A percentile compares a stretch with the other conserved stretches of the same genome.
These are phyloP conservation scores for Graphilbum ipis-grandicollis DNA, from an alignment of 2,329 filamentous ascomycete species.

Conservation along the genomic window DNA sequence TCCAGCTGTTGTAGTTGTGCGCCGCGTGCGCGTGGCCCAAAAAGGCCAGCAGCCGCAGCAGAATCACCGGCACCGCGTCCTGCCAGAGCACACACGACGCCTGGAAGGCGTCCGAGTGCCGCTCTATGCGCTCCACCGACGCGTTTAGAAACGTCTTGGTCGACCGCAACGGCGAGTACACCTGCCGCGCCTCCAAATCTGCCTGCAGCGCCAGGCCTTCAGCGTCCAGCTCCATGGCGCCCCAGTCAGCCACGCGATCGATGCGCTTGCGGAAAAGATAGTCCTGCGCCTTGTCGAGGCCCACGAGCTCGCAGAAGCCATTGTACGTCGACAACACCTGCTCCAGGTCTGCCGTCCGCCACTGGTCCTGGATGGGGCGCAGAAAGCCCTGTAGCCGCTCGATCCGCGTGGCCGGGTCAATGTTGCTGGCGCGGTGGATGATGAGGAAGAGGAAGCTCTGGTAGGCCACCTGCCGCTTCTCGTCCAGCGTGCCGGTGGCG, in stretches of 20 bases:
- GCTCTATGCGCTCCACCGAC: constrained; percentile 76
- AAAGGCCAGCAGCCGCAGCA: constrained; percentile 75
- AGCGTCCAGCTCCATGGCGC: constrained; percentile 54
- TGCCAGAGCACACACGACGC: constrained; percentile 73
- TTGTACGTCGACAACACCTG: constrained; percentile 55
- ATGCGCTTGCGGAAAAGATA: constrained; percentile 57
- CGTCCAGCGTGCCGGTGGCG: constrained; percentile 54
- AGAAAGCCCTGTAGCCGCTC: constrained; percentile 61
- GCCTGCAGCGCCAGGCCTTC: constrained; percentile 66
- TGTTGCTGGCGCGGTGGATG: constrained; percentile 63
- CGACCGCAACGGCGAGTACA: constrained; percentile 61
- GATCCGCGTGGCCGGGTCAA: constrained; percentile 55
- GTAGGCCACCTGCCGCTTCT: constrained; percentile 71
- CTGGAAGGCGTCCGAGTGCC: constrained; percentile 53
- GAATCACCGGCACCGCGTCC: constrained; percentile 60
- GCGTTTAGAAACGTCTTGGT: constrained; percentile 89
- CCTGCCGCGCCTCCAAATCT: constrained; percentile 59
- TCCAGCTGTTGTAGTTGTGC: constrained; percentile 76
- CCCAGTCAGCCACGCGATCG: constrained; percentile 69
- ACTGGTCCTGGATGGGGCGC: constrained; percentile 63
- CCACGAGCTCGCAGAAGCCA: constrained; percentile 65
- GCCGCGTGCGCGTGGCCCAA: constrained; percentile 82
- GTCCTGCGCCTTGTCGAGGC: constrained; percentile 60
- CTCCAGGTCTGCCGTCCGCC: constrained; percentile 56
- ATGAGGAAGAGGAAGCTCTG: constrained; percentile 89